phyloP scores from a whole-genome alignment of 164 flowering plant species.

The Taxillus chinensis region DNA sequence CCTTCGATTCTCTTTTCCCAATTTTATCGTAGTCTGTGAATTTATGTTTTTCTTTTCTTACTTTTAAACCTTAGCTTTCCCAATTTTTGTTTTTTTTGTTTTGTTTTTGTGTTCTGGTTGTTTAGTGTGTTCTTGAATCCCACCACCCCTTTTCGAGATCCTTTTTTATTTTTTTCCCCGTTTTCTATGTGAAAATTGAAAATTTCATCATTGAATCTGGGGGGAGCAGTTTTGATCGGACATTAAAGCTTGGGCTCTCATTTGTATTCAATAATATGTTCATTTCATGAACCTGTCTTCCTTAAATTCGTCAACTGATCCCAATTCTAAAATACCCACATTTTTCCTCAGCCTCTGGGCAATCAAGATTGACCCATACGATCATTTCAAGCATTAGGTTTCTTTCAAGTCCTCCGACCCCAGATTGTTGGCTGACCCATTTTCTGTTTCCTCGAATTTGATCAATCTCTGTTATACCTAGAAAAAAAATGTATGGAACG shows the following conservation, averaged over 20 bases:
- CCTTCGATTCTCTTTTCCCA: background rate
- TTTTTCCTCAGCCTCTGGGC: too few relatives aligned
- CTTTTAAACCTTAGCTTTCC: background rate
- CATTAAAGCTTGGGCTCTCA: too few relatives aligned
- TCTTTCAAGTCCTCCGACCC: too few relatives aligned
- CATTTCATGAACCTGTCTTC: too few relatives aligned
- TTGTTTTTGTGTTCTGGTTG: background rate
- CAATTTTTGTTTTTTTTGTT: too few relatives aligned
- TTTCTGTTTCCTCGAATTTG: background rate
- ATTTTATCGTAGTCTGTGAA: background rate
- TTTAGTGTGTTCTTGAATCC: background rate
- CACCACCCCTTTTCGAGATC: background rate
- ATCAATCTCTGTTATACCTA: conserved; percentile 4
- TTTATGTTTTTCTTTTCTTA: background rate
- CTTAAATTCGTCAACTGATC: too few relatives aligned
- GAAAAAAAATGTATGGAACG: conserved; percentile 42
- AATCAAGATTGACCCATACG: too few relatives aligned
- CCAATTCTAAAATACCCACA: too few relatives aligned
- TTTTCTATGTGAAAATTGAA: background rate
- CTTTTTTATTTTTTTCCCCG: background rate
- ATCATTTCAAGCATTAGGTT: too few relatives aligned
- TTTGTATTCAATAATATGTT: too few relatives aligned
- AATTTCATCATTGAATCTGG: background rate
- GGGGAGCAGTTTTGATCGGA: too few relatives aligned
- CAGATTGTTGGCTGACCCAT: background rate